Percentiles rank a stretch among this genome's conserved stretches.
These are phyloP conservation scores for Penicillium coffeae DNA, from an alignment of 495 filamentous ascomycete genomes.

Conservation along the genomic window DNA sequence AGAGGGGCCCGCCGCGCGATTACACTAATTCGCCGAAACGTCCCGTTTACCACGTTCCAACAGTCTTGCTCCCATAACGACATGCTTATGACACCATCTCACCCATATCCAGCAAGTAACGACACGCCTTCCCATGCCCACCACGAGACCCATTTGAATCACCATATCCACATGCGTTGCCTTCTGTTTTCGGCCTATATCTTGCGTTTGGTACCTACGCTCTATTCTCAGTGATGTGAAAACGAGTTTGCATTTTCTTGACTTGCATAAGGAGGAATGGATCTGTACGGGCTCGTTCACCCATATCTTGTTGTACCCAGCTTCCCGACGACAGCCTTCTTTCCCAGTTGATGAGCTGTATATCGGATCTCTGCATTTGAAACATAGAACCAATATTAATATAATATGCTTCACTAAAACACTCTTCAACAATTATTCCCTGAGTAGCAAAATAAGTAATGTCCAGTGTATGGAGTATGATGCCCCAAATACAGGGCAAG, in stretches of 20 bases:
- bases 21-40: not conserved
- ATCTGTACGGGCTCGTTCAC: not conserved
- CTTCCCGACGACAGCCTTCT: not conserved
- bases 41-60: slow-evolving; percentile 27
- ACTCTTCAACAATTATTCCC: no score
- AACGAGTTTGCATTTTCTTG: not conserved
- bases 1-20: slow-evolving; percentile 1
- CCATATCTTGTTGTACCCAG: not conserved
- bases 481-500: no score
- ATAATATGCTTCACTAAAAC: no score
- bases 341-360: not conserved
- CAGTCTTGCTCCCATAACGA: slow-evolving; percentile 25
- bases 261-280: not conserved
- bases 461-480: no score
- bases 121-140: not conserved
- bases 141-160: not conserved
- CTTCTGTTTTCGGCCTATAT: not conserved
- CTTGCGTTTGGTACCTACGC: not conserved
- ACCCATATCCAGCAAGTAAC: not conserved
- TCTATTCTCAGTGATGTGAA: not conserved
- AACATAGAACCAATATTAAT: no score
- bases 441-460: no score
- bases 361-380: not conserved
- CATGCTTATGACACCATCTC: not conserved
- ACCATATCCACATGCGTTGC: not conserved